Evolutionary conservation across 495 filamentous ascomycete genomes (phyloP).

Genomic region (Podospora pseudopauciseta): DNA sequence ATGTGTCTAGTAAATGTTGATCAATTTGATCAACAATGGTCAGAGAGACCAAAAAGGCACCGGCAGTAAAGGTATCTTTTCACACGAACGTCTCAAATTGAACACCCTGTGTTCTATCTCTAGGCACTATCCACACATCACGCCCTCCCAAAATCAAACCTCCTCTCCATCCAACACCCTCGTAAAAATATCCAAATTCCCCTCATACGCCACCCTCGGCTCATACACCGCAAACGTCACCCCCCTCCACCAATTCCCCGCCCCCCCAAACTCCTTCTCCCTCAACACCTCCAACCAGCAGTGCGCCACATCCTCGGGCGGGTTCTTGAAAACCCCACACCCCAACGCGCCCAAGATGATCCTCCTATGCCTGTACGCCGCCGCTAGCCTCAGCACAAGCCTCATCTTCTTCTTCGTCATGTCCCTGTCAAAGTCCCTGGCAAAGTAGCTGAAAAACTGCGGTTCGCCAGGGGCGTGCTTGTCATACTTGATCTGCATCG

Average conservation of each 20-base stretch:
- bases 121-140: background rate
- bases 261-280: slow-evolving; percentile 55
- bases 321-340: slow-evolving; percentile 61
- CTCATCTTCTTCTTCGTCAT: slow-evolving; percentile 58
- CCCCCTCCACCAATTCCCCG: slow-evolving; percentile 52
- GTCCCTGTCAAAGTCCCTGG: slow-evolving; percentile 31
- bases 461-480: background rate
- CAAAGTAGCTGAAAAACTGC: slow-evolving; percentile 25
- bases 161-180: slow-evolving; percentile 2
- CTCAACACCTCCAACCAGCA: slow-evolving; percentile 56
- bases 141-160: background rate
- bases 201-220: background rate
- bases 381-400: slow-evolving; percentile 52
- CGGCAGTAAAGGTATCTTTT: background rate
- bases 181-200: slow-evolving; percentile 3
- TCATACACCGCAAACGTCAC: slow-evolving; percentile 49
- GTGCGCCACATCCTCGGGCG: slow-evolving; percentile 50
- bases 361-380: slow-evolving; percentile 44
- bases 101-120: background rate
- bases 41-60: background rate
- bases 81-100: background rate
- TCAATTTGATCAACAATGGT: background rate
- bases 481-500: background rate
- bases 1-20: background rate
- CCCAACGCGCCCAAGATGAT: slow-evolving; percentile 62